phyloP scores from a whole-genome alignment of 208 protist genomes.

The Leishmania tropica region DNA sequence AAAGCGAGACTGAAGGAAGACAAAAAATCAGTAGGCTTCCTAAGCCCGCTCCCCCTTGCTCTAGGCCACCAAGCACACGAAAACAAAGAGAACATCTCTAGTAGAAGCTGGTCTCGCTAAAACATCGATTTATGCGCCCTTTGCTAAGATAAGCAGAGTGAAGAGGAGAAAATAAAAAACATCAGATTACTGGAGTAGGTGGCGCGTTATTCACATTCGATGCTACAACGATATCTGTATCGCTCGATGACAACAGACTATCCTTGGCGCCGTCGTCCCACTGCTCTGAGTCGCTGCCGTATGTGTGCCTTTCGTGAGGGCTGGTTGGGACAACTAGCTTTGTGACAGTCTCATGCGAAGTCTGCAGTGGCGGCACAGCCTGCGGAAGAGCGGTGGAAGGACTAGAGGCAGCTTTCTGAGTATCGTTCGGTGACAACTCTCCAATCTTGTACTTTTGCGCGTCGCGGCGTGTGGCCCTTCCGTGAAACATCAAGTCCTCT shows the following conservation, averaged over 20 bases:
- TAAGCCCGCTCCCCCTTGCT: neutral
- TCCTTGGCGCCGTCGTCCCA: conserved; percentile 16
- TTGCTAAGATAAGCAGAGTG: neutral
- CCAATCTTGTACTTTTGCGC: conserved; percentile 64
- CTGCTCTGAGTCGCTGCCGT: conserved; percentile 10
- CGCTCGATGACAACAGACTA: conserved; percentile 26
- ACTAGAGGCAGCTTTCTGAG: conserved; percentile 3
- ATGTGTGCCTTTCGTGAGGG: conserved; percentile 5
- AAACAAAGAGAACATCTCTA: neutral
- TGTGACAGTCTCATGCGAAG: neutral
- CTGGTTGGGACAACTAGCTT: conserved; percentile 26
- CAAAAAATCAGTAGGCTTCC: neutral
- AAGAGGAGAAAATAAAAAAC: neutral
- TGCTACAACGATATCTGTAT: conserved; percentile 19
- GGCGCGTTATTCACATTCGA: neutral
- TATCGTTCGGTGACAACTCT: conserved; percentile 38
- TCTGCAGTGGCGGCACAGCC: neutral
- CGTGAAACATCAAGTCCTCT: conserved; percentile 67
- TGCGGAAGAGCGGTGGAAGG: neutral
- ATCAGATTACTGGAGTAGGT: neutral
- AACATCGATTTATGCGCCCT: neutral
- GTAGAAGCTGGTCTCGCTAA: neutral
- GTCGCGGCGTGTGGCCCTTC: conserved; percentile 35
- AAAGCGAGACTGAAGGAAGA: neutral
- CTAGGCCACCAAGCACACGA: neutral